A percentile compares a stretch with the other conserved stretches of the same genome.
phyloP scores from a whole-genome alignment of 2,329 filamentous ascomycete species.

The Beauveria bassiana region DNA sequence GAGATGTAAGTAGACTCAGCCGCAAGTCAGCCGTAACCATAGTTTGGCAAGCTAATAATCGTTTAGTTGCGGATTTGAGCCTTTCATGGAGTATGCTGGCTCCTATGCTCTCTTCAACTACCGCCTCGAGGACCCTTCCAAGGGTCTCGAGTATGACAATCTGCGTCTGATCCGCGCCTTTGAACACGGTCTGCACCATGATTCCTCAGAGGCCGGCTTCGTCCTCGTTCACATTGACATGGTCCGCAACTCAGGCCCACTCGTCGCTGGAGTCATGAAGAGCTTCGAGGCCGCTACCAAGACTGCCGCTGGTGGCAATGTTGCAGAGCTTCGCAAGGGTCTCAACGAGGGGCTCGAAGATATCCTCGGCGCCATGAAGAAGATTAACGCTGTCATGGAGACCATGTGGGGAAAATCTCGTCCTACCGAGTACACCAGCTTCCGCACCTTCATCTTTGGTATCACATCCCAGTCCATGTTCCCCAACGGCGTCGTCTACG shows the following conservation, averaged over 20 bases:
- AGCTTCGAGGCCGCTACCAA: conserved; percentile 49
- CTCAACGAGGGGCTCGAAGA: conserved; percentile 59
- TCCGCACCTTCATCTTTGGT: conserved; percentile 95
- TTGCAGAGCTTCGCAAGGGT: conserved; percentile 34
- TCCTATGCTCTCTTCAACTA: conserved; percentile 65
- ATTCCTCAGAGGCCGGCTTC: conserved; percentile 87
- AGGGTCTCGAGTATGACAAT: conserved; percentile 55
- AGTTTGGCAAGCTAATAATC: not conserved
- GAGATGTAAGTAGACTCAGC: conserved; percentile 58
- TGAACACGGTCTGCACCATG: conserved; percentile 78
- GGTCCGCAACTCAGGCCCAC: conserved; percentile 75
- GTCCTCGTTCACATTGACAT: conserved; percentile 95
- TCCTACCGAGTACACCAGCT: conserved; percentile 75
- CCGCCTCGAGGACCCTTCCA: conserved; percentile 47
- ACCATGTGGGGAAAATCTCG: conserved; percentile 87
- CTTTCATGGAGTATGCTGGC: conserved; percentile 81
- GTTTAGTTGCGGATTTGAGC: conserved; percentile 62
- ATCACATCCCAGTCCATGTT: conserved; percentile 94
- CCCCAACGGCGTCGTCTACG: conserved; percentile 82
- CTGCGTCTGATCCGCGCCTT: conserved; percentile 85
- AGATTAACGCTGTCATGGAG: conserved; percentile 76
- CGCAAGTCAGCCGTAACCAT: no score
- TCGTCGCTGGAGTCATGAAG: conserved; percentile 65
- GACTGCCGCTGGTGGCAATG: conserved; percentile 20
- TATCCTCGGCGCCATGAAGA: conserved; percentile 51